A percentile compares a stretch with the other conserved stretches of the same genome.
phyloP scores from a whole-genome alignment of 805 yeast species.

The Suhomyces pyralidae region DNA sequence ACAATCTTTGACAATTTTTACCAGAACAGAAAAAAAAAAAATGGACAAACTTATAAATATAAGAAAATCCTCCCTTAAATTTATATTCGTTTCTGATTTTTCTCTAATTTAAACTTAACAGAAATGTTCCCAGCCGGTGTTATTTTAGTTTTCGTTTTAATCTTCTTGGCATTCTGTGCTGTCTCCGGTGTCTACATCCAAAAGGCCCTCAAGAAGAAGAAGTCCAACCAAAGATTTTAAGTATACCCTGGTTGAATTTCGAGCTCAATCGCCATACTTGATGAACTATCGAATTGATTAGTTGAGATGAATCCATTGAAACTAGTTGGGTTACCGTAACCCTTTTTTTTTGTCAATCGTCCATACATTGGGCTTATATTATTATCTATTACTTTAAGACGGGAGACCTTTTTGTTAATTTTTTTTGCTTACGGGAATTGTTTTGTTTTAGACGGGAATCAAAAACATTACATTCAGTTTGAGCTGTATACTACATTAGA shows the following conservation, averaged over 20 bases:
- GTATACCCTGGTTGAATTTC: not conserved
- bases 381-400: constrained; percentile 4
- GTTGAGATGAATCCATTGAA: not conserved
- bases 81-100: not conserved
- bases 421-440: constrained; percentile 2
- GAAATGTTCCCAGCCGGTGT: constrained; percentile 72
- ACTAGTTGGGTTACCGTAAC: not conserved
- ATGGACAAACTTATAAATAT: constrained; percentile 7
- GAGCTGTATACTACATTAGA: not conserved
- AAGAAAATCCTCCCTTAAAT: constrained; percentile 6
- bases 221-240: constrained; percentile 42
- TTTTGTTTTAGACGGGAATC: constrained; percentile 16
- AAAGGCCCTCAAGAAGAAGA: constrained; percentile 43
- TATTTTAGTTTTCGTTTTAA: constrained; percentile 61
- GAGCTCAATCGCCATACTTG: not conserved
- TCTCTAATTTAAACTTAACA: constrained; percentile 1
- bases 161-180: constrained; percentile 45
- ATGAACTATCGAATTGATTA: not conserved
- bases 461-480: constrained; percentile 4
- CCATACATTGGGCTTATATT: constrained; percentile 2
- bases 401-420: constrained; percentile 6
- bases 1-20: not conserved
- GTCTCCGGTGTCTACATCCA: constrained; percentile 35
- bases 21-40: not conserved
- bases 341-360: not conserved